A percentile compares a stretch with the other conserved stretches of the same genome.
These are phyloP conservation scores for Leptographium lundbergii DNA, from an alignment of 2,329 filamentous ascomycete species.

Conservation along the genomic window DNA sequence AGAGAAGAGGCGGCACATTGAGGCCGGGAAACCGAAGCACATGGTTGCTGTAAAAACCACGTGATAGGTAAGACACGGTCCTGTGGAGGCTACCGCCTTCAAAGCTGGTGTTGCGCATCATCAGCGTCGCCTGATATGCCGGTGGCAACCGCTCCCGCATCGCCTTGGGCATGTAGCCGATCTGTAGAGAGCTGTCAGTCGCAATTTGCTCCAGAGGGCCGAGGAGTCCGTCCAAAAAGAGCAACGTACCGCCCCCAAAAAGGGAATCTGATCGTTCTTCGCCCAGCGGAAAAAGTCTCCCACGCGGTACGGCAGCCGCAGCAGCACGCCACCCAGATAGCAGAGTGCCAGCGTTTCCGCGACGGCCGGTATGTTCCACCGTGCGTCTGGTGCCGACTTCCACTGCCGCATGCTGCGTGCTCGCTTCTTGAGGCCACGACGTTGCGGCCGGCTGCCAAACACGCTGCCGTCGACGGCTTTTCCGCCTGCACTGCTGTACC, in stretches of 20 bases:
- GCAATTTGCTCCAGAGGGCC: not conserved
- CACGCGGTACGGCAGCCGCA: slow-evolving; percentile 64
- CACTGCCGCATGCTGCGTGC: slow-evolving; percentile 27
- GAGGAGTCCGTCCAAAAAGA: not conserved
- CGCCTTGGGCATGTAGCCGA: slow-evolving; percentile 44
- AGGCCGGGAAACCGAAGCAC: slow-evolving; percentile 59
- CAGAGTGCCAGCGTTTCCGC: slow-evolving; percentile 66
- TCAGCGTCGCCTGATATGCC: slow-evolving; percentile 45
- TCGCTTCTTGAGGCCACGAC: slow-evolving; percentile 1
- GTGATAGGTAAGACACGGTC: slow-evolving; percentile 46
- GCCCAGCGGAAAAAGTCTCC: slow-evolving; percentile 62
- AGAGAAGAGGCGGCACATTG: slow-evolving; percentile 55
- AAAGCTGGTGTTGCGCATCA: slow-evolving; percentile 33
- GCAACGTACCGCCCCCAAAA: slow-evolving; percentile 46
- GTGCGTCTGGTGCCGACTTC: slow-evolving; percentile 29
- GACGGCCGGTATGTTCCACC: slow-evolving; percentile 50
- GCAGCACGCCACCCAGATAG: slow-evolving; percentile 64
- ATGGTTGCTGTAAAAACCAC: slow-evolving; percentile 55
- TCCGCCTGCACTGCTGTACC: slow-evolving; percentile 1
- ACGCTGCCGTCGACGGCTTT: slow-evolving; percentile 1
- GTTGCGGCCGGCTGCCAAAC: slow-evolving; percentile 15
- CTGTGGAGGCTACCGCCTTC: slow-evolving; percentile 49
- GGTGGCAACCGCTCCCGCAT: slow-evolving; percentile 54
- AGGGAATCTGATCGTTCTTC: slow-evolving; percentile 55
- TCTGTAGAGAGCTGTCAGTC: slow-evolving; percentile 21